Evolutionary conservation across 345 rosid species (phyloP).

Genomic region (Punica granatum): DNA sequence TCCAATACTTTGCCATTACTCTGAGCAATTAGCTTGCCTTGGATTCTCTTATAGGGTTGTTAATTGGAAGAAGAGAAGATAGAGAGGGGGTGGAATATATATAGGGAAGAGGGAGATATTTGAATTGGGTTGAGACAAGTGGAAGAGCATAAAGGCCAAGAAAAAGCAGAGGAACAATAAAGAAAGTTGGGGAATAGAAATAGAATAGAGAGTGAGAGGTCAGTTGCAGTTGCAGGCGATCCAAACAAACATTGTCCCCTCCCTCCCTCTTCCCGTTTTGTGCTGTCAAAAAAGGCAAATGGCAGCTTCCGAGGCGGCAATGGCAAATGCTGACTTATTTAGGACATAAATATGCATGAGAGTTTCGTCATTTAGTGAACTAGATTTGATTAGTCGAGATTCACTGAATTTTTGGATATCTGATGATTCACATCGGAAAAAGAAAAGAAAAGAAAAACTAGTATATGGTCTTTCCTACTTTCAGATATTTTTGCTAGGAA

Average conservation of each 20-base stretch:
- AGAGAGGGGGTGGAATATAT: not conserved
- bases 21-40: not conserved
- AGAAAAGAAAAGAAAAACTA: no score
- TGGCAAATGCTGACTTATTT: not conserved
- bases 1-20: conserved; percentile 9
- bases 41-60: not conserved
- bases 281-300: not conserved
- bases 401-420: no score
- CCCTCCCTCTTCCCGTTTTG: not conserved
- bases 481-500: not conserved
- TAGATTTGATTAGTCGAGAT: no score
- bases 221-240: conserved; percentile 3
- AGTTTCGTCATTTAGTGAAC: no score
- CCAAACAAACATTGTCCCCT: not conserved
- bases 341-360: not conserved
- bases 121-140: not conserved
- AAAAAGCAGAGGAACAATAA: not conserved
- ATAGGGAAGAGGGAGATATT: not conserved
- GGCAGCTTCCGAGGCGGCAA: not conserved
- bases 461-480: not conserved
- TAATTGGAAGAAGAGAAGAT: not conserved
- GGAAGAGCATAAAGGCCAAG: not conserved
- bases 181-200: not conserved
- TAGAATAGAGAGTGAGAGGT: not conserved
- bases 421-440: no score